Base-by-base conservation (phyloP, 1,284 basidiomycete species). In the Nidula niveotomentosa region DNA sequence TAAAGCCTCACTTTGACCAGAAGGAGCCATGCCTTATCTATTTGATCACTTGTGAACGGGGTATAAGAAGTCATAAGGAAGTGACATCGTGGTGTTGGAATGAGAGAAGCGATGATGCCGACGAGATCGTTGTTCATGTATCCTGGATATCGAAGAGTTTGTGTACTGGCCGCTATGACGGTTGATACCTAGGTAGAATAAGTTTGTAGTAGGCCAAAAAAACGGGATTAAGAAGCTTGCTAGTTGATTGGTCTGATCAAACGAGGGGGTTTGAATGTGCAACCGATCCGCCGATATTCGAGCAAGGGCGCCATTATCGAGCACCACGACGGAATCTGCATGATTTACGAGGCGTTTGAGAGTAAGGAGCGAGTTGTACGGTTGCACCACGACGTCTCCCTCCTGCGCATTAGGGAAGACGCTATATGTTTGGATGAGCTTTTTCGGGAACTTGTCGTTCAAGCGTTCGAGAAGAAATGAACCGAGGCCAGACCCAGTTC, bases 101-200 rank as follows among this genome's bases (percentile, higher is more conserved):
- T 98, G 52, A 99, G 83, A 10, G 93, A 96, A 2, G 97, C 95
- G 55, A 99, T 92, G 64, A 99, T 98, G 30, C 96, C 94, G 60
- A 98, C 94, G 36, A 98, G 85, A 68, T 99, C 96, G 66, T 99
- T 99, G 80, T 99, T 99, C 96, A 98, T 99, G 75, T 99, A 99
- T 51, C 94, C 93, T 0, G 97, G 97, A 75, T 98, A 99, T 62
- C 97, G 87, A 23, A 99, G 82, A 13, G 97, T 99, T 65, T 96
- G 94, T 0, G 96, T 99, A 57, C 94, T 96, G 2, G 96, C 96
- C 8, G 96, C 92, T 84, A 98, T 96, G 50, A 97, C 94, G 1
- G 95, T 97, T 1, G 95, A 89, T 0, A 93, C 91, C 93, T 97
- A 56, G 18, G 18, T 9, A 59, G 52, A 18, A 51, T 43, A 2